These are phyloP conservation scores for Cladosporium austrohemisphaericum DNA, from an alignment of 2,329 filamentous ascomycete species.

Conservation along the genomic window DNA sequence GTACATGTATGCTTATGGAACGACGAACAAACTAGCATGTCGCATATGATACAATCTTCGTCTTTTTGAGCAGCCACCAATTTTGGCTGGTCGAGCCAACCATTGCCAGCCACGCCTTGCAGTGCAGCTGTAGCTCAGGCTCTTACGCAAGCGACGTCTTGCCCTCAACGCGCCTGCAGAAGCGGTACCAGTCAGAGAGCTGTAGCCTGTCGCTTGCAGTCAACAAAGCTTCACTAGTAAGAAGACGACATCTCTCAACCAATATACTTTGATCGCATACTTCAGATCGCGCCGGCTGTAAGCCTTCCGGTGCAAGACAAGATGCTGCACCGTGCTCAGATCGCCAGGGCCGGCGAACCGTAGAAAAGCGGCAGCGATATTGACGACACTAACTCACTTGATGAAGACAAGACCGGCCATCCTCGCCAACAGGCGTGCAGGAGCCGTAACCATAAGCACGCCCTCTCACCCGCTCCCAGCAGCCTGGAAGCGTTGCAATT, in stretches of 20 bases:
- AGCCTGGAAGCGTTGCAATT: conserved; percentile 6
- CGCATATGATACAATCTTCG: too few species aligned
- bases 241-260: too few species aligned
- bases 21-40: too few species aligned
- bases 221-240: too few species aligned
- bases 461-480: neutral
- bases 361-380: neutral
- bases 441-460: neutral
- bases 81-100: neutral
- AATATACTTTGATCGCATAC: too few species aligned
- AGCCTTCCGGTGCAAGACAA: neutral
- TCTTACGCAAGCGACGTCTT: neutral
- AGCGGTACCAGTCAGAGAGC: too few species aligned
- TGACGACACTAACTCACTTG: too few species aligned
- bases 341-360: neutral
- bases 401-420: neutral
- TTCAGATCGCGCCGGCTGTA: too few species aligned
- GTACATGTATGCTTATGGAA: too few species aligned
- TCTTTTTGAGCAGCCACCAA: too few species aligned
- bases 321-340: neutral
- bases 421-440: neutral
- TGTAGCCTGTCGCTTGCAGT: too few species aligned
- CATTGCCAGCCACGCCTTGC: neutral
- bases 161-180: too few species aligned
- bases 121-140: neutral